Percentiles rank a stretch among this genome's conserved stretches.
These are phyloP conservation scores for Aspergillus incahuasiensis DNA, from an alignment of 495 filamentous ascomycete genomes.

Conservation along the genomic window DNA sequence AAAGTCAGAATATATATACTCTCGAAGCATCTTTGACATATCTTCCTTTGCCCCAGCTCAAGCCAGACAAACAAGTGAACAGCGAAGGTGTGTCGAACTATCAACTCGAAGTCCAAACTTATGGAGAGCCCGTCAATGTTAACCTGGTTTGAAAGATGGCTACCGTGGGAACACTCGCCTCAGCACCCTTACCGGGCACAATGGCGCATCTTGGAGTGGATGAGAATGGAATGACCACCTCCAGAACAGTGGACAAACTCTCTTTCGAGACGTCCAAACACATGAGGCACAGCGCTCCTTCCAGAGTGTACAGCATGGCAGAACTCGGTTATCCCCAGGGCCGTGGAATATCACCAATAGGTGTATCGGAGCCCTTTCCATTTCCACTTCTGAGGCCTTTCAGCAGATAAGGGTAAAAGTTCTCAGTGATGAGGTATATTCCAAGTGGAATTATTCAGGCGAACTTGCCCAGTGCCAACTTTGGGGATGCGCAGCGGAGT, in stretches of 20 bases:
- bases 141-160: slow-evolving; percentile 16
- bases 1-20: too few species aligned
- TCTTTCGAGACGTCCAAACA: slow-evolving; percentile 53
- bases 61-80: not conserved
- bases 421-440: slow-evolving; percentile 56
- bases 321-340: slow-evolving; percentile 53
- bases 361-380: slow-evolving; percentile 68
- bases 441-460: slow-evolving; percentile 60
- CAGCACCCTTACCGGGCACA: slow-evolving; percentile 7
- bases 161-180: slow-evolving; percentile 13
- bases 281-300: slow-evolving; percentile 46
- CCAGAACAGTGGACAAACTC: slow-evolving; percentile 6
- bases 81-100: not conserved
- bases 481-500: slow-evolving; percentile 66
- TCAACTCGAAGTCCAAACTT: not conserved
- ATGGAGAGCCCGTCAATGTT: not conserved
- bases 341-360: slow-evolving; percentile 59
- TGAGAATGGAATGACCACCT: not conserved
- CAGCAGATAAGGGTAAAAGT: slow-evolving; percentile 64
- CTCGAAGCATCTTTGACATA: too few species aligned
- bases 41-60: too few species aligned
- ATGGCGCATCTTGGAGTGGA: slow-evolving; percentile 4
- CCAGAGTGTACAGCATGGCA: slow-evolving; percentile 54
- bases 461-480: slow-evolving; percentile 63
- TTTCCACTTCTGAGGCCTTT: slow-evolving; percentile 63